A percentile compares a stretch with the other conserved stretches of the same genome.
phyloP scores from a whole-genome alignment of 805 yeast species.

The Yamadazyma laniorum region DNA sequence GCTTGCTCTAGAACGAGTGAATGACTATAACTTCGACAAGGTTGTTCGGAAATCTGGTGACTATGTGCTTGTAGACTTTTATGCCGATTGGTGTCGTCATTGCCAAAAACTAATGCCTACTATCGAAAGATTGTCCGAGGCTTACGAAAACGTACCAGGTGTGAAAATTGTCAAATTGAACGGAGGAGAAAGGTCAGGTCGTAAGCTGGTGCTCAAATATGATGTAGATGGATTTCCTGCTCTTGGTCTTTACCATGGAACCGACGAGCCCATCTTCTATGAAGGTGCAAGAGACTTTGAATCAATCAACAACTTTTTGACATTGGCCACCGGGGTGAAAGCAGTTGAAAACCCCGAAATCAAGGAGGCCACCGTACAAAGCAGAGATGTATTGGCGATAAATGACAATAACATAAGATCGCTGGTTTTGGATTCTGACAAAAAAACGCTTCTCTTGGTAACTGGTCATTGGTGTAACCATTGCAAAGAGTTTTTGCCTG shows the following conservation, averaged over 20 bases:
- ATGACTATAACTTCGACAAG: constrained; percentile 52
- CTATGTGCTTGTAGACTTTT: constrained; percentile 46
- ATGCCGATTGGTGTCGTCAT: constrained; percentile 73
- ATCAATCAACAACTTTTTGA: constrained; percentile 52
- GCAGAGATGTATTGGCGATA: constrained; percentile 11
- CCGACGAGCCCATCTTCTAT: constrained; percentile 51
- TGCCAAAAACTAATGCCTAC: constrained; percentile 59
- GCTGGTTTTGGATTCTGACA: constrained; percentile 31
- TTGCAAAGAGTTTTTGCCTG: constrained; percentile 53
- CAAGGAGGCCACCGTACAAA: constrained; percentile 8
- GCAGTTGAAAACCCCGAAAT: constrained; percentile 11
- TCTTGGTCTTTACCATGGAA: constrained; percentile 55
- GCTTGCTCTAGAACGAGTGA: constrained; percentile 35
- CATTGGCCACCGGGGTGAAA: constrained; percentile 29
- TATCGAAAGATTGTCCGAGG: constrained; percentile 34
- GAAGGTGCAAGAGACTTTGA: constrained; percentile 53
- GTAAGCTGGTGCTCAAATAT: constrained; percentile 48
- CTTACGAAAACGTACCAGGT: constrained; percentile 29
- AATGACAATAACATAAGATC: constrained; percentile 45
- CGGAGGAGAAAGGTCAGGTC: constrained; percentile 52
- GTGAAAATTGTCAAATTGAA: constrained; percentile 55
- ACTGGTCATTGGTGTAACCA: constrained; percentile 62
- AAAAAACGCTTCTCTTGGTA: constrained; percentile 47
- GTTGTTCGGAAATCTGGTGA: constrained; percentile 55
- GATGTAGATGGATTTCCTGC: constrained; percentile 67